A percentile compares a stretch with the other conserved stretches of the same genome.
Conservation (phyloP, 257 asterid species). For the Salvia hispanica region DNA sequence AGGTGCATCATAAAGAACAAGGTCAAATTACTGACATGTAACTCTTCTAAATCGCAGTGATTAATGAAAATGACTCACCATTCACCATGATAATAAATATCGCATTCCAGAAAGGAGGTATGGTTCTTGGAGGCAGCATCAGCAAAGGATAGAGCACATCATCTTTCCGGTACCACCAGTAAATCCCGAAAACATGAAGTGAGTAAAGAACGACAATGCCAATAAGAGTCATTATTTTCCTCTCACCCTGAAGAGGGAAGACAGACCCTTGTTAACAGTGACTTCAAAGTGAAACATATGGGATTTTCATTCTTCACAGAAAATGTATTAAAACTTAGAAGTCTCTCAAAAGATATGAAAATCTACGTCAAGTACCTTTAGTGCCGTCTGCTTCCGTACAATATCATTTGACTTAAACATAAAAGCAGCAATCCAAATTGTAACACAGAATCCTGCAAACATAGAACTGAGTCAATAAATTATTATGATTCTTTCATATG, state of each 20-base stretch:
- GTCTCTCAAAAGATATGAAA: conserved; percentile 4
- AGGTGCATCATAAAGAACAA: conserved; percentile 23
- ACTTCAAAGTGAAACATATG: neutral
- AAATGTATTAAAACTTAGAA: conserved; percentile 28
- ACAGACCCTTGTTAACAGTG: conserved; percentile 28
- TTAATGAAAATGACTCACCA: conserved; percentile 49
- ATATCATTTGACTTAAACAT: conserved; percentile 90
- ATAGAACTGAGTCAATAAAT: conserved; percentile 20
- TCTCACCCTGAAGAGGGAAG: conserved; percentile 65
- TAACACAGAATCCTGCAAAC: conserved; percentile 66
- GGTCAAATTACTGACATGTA: conserved; percentile 20
- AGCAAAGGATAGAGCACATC: conserved; percentile 66
- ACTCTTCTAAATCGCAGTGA: conserved; percentile 20
- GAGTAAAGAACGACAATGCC: conserved; percentile 53
- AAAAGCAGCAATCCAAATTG: conserved; percentile 79
- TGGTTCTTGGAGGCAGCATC: conserved; percentile 83
- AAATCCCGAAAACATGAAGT: conserved; percentile 65
- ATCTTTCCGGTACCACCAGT: conserved; percentile 74
- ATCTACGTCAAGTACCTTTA: conserved; percentile 54
- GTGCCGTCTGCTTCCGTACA: conserved; percentile 81
- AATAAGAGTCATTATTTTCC: conserved; percentile 54
- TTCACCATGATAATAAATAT: conserved; percentile 84
- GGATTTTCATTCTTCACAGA: neutral
- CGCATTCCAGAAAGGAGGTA: conserved; percentile 93
- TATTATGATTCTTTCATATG: neutral